A percentile compares a stretch with the other conserved stretches of the same genome.
phyloP scores from a whole-genome alignment of 2,329 filamentous ascomycete species.

The Pestalotiopsis sp. region DNA sequence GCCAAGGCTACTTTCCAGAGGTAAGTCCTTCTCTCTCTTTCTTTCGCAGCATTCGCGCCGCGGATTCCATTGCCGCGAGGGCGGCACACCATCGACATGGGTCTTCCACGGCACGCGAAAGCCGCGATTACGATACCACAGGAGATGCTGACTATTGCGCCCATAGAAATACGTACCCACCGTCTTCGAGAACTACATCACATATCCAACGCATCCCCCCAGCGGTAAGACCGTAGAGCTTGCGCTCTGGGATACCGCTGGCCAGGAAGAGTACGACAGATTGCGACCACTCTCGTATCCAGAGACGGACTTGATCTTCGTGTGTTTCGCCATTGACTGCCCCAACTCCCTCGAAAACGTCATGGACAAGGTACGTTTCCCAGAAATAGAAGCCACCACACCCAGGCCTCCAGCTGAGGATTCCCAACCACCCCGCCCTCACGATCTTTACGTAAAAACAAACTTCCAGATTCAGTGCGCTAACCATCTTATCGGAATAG shows the following conservation, averaged over 20 bases:
- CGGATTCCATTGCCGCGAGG: neutral
- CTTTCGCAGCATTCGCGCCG: neutral
- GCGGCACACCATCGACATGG: conserved; percentile 13
- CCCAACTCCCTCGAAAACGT: conserved; percentile 98
- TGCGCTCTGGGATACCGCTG: conserved; percentile 96
- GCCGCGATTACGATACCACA: neutral
- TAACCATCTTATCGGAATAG: conserved; percentile 47
- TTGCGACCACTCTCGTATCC: conserved; percentile 95
- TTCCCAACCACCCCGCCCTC: neutral
- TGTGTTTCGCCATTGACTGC: conserved; percentile 99
- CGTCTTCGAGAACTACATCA: conserved; percentile 99
- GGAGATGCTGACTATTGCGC: neutral
- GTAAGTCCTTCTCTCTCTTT: conserved; percentile 54
- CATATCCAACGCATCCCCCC: conserved; percentile 84
- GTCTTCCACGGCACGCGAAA: neutral
- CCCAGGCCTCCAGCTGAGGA: neutral
- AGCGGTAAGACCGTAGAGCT: conserved; percentile 95
- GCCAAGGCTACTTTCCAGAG: conserved; percentile 98
- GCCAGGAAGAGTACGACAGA: conserved; percentile 98
- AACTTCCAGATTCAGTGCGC: neutral
- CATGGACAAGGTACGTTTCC: conserved; percentile 83
- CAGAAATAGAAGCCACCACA: neutral
- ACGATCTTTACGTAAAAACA: conserved; percentile 1
- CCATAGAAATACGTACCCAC: conserved; percentile 97
- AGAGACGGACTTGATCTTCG: conserved; percentile 96